Percentiles rank a stretch among this genome's conserved stretches.
Conservation (phyloP, 495 filamentous ascomycete species). For the Penicillium cinerascens region DNA sequence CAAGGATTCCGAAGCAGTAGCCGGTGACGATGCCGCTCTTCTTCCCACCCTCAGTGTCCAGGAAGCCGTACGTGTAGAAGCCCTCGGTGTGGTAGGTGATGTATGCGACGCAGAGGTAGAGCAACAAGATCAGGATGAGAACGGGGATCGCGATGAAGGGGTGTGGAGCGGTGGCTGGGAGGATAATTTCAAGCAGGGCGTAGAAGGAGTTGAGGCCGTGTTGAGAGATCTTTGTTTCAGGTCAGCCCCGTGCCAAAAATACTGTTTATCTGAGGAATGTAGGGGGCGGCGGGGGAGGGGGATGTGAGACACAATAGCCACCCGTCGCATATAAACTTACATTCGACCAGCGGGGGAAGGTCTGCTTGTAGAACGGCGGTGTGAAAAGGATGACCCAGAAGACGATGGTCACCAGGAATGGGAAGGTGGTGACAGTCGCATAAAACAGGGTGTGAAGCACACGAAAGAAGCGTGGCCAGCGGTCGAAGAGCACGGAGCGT, state of each 20-base stretch:
- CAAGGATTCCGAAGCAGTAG: slow-evolving; percentile 57
- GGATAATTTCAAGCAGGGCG: slow-evolving; percentile 66
- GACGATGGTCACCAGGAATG: slow-evolving; percentile 64
- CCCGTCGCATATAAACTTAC: slow-evolving; percentile 38
- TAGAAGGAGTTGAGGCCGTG: slow-evolving; percentile 71
- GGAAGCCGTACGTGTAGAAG: slow-evolving; percentile 74
- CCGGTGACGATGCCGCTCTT: slow-evolving; percentile 41
- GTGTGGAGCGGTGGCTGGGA: slow-evolving; percentile 59
- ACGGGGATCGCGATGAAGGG: slow-evolving; percentile 34
- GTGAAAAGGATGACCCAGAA: slow-evolving; percentile 46
- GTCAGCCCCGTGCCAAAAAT: not conserved
- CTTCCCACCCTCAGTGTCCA: slow-evolving; percentile 53
- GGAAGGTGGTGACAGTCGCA: slow-evolving; percentile 62
- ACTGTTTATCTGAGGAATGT: slow-evolving; percentile 5
- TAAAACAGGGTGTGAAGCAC: slow-evolving; percentile 64
- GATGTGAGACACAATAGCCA: not conserved
- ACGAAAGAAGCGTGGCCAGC: slow-evolving; percentile 60
- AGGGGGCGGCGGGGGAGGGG: not conserved
- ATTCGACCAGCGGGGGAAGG: slow-evolving; percentile 63
- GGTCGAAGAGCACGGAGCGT: slow-evolving; percentile 53
- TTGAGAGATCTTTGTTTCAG: slow-evolving; percentile 55
- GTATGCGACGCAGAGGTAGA: slow-evolving; percentile 74
- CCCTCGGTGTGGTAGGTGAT: slow-evolving; percentile 63
- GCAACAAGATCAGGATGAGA: slow-evolving; percentile 51
- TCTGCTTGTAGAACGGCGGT: slow-evolving; percentile 47